Evolutionary conservation across 2,329 filamentous ascomycete species (phyloP).

Genomic region (Botrytis fabae): DNA sequence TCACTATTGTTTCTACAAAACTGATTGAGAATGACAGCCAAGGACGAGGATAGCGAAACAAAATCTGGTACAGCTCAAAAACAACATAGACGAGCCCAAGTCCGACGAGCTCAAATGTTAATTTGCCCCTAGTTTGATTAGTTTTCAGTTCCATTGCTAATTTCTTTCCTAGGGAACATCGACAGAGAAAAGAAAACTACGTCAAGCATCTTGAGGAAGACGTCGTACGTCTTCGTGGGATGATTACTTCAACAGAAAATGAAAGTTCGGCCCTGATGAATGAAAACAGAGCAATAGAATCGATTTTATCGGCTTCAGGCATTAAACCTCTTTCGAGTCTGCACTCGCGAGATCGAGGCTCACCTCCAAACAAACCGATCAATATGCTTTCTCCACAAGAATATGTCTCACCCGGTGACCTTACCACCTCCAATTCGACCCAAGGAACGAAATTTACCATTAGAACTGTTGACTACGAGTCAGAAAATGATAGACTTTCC

Average conservation of each 20-base stretch:
- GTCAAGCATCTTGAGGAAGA: slow-evolving; percentile 39
- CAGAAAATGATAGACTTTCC: slow-evolving; percentile 16
- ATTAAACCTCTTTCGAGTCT: neutral
- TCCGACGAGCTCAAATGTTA: slow-evolving; percentile 39
- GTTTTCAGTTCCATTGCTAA: neutral
- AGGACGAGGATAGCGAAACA: slow-evolving; percentile 21
- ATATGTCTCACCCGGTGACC: neutral
- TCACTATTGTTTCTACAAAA: neutral
- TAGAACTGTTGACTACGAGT: neutral
- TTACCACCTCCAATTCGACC: neutral
- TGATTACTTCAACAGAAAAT: slow-evolving; percentile 32
- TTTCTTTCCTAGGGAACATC: slow-evolving; percentile 33
- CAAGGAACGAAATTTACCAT: neutral
- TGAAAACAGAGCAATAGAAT: slow-evolving; percentile 34
- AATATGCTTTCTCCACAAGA: neutral
- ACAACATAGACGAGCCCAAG: slow-evolving; percentile 36
- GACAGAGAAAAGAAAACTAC: slow-evolving; percentile 37
- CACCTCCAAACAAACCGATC: neutral
- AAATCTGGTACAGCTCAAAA: slow-evolving; percentile 30
- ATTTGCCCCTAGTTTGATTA: neutral
- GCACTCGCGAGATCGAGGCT: neutral
- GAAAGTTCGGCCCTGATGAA: slow-evolving; percentile 28
- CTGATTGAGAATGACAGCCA: slow-evolving; percentile 20
- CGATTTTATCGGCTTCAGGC: neutral
- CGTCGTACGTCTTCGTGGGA: slow-evolving; percentile 34